Percentiles rank a stretch among this genome's conserved stretches.
These are phyloP conservation scores for Ammopiptanthus mongolicus DNA, from an alignment of 306 rosid genomes.

Conservation along the genomic window DNA sequence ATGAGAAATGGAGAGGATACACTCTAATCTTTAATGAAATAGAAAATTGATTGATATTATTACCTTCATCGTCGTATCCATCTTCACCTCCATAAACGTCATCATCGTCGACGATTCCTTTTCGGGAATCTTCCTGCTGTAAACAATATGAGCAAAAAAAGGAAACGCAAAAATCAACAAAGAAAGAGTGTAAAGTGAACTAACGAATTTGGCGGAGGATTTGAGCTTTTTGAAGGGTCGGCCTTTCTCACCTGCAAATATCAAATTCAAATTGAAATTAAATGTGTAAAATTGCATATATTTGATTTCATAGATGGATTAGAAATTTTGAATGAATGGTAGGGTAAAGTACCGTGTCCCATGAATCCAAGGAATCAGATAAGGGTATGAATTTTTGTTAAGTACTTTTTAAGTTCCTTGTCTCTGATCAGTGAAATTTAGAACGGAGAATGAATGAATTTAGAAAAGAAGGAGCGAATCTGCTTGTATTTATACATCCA, in stretches of 20 bases:
- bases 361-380: not conserved
- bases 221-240: conserved; percentile 57
- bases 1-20: too few species aligned
- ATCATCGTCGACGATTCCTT: conserved; percentile 43
- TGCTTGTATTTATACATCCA: not conserved
- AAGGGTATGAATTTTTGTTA: not conserved
- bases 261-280: not conserved
- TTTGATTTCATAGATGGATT: not conserved
- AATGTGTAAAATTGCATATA: not conserved
- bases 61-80: conserved; percentile 69
- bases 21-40: not conserved
- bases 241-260: conserved; percentile 58
- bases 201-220: conserved; percentile 41
- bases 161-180: not conserved
- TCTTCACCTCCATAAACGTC: conserved; percentile 53
- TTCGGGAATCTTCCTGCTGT: conserved; percentile 56
- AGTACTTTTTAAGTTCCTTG: not conserved
- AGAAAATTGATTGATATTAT: not conserved
- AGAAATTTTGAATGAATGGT: not conserved
- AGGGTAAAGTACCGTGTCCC: conserved; percentile 33
- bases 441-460: not conserved
- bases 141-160: not conserved
- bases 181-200: not conserved
- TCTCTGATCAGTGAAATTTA: not conserved
- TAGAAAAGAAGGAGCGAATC: not conserved